Evolutionary conservation across 1,284 basidiomycete species (phyloP), one percentile per base, ranked within the genome.

Genomic region (Tylopilus sp.): DNA sequence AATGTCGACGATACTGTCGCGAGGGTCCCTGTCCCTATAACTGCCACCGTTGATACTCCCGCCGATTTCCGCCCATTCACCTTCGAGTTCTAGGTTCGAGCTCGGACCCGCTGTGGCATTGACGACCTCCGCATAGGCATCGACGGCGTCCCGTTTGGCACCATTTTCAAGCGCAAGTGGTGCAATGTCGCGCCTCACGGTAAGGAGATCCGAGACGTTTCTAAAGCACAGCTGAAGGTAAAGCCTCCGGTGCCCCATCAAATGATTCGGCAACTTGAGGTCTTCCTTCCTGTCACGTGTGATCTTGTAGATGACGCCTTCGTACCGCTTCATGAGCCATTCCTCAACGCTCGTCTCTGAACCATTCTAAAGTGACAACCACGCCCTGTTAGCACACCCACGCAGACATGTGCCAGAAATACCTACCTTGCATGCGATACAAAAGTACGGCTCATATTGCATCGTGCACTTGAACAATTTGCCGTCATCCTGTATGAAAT

Each of bases 91-190:
- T 53, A 90, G 80, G 39, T 82, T 79, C 20, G 76, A 73, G 38
- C 60, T 69, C 4, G 75, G 76, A 5, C 74, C 67, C 11, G 77
- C 76, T 2, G 88, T 82, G 1, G 88, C 89, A 57, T 82, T 87
- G 51, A 99, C 83, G n/a, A 98, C 93, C 61, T 99, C 95, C 3
- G 96, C 95, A 65, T 99, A 99, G 0, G 94, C 94, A 68, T 99
- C 96, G 11, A 99, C 87, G 0, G 96, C 95, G 57, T 91, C 88
- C 24, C 94, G 83, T 71, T 95, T 96, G n/a, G 91, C 87, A 43
- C 90, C 82, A 59, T 98, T 99, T 38, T 88, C 82, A 24, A 86
- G 78, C 0, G 94, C 95, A 24, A 99, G 79, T 2, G 95, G 94
- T 49, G 94, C 76, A 33, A 99, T 73, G 44, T 99, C 95, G 44